Evolutionary conservation across 257 asterid genomes (phyloP), one percentile per base, ranked within the genome.

Genomic region (Echites panduratus): DNA sequence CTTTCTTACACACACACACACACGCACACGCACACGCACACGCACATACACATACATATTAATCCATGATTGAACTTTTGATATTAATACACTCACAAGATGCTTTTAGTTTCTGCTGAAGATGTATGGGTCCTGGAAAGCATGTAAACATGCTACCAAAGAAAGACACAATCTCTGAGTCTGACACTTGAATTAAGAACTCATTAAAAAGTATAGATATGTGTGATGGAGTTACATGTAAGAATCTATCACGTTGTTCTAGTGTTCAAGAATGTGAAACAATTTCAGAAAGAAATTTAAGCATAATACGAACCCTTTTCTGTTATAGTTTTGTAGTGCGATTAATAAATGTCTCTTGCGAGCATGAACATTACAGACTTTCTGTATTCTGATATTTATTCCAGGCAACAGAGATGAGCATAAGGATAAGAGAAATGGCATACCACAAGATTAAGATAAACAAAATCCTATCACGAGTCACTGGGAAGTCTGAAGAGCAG

Each of bases 401-500:
- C 49, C 79, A 95, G 98, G 86, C 89, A 65, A 82, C 97, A 5
- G 99, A 95, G 71, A 87, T 90, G 92, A 81, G 87, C 87, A 90
- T 90, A 76, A 91, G 95, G 77, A 86, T 82, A 70, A 81, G 97
- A 83, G 99, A 92, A 77, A 82, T 89, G 96, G 75, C 86, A 19
- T 95, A 90, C 85, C 96, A 89, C 80, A 86, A 80, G 82, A 73
- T 84, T 53, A 95, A 92, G 88, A 80, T 95, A 65, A 87, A 87
- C 87, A 95, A 95, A 84, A 95, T 92, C 76, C 80, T 95, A 49
- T 95, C 99, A 70, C 83, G 98, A 75, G 68, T 83, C 78, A 87
- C 96, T 0, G 98, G 96, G 79, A 85, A 92, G 85, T 85, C 97
- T n/a, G 96, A 86, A 75, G 72, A 80, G 72, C 92, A 89, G 96